Evolutionary conservation across 2,329 filamentous ascomycete genomes (phyloP), one percentile per base, ranked within the genome.

Genomic region (Cladosporium austrohemisphaericum): DNA sequence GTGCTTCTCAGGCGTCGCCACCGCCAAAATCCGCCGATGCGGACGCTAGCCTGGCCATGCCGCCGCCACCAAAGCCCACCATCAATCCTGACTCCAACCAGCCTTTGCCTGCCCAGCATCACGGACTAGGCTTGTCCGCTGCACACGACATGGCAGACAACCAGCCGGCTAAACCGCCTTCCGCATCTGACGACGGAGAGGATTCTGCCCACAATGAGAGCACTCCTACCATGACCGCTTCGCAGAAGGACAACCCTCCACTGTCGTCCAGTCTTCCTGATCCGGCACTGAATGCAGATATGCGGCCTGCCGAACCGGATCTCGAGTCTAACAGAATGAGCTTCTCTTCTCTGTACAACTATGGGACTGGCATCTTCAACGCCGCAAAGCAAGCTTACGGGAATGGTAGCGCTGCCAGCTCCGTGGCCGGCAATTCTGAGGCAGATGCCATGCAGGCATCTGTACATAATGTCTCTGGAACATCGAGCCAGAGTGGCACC

Each of bases 261-360:
- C n/a, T 32, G 9, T 49, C 50, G 18, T 41, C 53, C 16, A 52
- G 56, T 14, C 45, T 51, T 13, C 50, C 52, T 16, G 55, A 54
- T 40, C 51, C 56, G 9, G 51, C 51, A 38, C 49, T 57, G n/a
- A 49, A 52, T 35, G 52, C 49, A 25, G 49, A 9, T 8, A 36
- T 49, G 19, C 55, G 57, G 38, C 55, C 62, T 50, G 50, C 57
- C 6, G 64, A 65, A 38, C 57, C 58, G 18, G 62, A 64, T 31
- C 41, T 59, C 25, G 71, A 84, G 31, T 73, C 73, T 36, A 85
- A 87, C 60, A 81, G 86, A 43, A 74, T 86, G 63, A 90, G 86
- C 19, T 78, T 85, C 52, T 87, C 84, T 6, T 91, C 86, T 1
- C 71, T 88, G 43, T 85, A 86, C 62, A 88, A 85, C 25, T 69